phyloP scores from a whole-genome alignment of 495 filamentous ascomycete genomes.

The Penicillium silybi region DNA sequence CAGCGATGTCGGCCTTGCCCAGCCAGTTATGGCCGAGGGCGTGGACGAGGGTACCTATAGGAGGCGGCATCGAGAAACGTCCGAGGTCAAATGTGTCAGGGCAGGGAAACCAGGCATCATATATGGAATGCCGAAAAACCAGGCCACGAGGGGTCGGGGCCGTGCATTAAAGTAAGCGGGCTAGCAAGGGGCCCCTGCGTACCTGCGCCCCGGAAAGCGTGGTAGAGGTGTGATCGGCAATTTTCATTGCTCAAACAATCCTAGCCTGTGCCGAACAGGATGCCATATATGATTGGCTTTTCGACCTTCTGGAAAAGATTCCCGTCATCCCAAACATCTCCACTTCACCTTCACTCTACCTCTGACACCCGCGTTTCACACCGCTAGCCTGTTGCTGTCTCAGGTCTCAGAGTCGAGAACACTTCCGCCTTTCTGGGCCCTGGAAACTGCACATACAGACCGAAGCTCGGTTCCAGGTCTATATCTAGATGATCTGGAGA shows the following conservation, averaged over 20 bases:
- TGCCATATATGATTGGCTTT: not conserved
- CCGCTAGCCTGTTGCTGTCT: not conserved
- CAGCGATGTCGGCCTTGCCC: conserved; percentile 21
- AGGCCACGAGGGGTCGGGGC: conserved; percentile 10
- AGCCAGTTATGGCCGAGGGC: conserved; percentile 23
- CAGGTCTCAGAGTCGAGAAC: too few relatives aligned
- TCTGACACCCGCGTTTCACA: conserved; percentile 9
- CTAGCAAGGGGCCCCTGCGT: conserved; percentile 6
- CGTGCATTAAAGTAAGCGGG: conserved; percentile 12
- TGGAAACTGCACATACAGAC: not conserved
- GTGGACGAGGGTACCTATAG: conserved; percentile 9
- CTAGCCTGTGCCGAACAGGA: not conserved
- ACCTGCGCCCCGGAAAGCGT: too few relatives aligned
- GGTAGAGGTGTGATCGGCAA: too few relatives aligned
- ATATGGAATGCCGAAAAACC: not conserved
- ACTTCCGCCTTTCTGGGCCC: too few relatives aligned
- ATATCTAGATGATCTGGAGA: not conserved
- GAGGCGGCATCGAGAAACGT: conserved; percentile 11
- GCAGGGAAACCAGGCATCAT: not conserved
- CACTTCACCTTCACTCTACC: conserved; percentile 10
- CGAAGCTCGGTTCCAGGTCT: not conserved
- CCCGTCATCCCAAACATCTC: not conserved
- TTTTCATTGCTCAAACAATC: too few relatives aligned
- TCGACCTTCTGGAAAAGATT: not conserved
- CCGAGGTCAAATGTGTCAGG: not conserved